phyloP scores from a whole-genome alignment of 2,329 filamentous ascomycete species.

The Neofusicoccum kwambonambiense region DNA sequence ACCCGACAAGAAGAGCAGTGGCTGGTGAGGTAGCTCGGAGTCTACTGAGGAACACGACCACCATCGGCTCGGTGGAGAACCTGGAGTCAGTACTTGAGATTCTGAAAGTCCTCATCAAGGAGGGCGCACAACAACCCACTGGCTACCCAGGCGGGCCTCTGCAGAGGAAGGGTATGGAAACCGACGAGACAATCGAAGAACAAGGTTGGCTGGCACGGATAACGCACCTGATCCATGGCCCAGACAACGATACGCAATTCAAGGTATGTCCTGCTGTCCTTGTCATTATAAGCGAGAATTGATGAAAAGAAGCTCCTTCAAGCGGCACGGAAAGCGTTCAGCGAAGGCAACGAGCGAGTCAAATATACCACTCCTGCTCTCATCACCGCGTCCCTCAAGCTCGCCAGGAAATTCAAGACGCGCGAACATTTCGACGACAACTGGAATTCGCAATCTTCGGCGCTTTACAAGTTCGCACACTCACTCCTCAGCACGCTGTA shows the following conservation, averaged over 20 bases:
- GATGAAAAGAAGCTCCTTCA: slow-evolving; percentile 64
- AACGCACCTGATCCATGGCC: slow-evolving; percentile 78
- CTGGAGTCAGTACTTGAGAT: slow-evolving; percentile 87
- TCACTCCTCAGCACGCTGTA: slow-evolving; percentile 83
- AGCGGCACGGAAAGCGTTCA: slow-evolving; percentile 79
- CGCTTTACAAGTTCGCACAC: slow-evolving; percentile 94
- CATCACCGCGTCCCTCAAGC: slow-evolving; percentile 83
- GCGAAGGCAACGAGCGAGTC: slow-evolving; percentile 90
- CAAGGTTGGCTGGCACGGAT: slow-evolving; percentile 95
- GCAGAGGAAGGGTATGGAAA: slow-evolving; percentile 76
- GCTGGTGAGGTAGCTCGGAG: slow-evolving; percentile 83
- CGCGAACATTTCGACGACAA: slow-evolving; percentile 84
- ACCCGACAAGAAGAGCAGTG: slow-evolving; percentile 85
- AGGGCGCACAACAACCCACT: slow-evolving; percentile 76
- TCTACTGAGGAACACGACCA: slow-evolving; percentile 78
- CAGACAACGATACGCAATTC: slow-evolving; percentile 91
- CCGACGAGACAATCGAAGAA: slow-evolving; percentile 96
- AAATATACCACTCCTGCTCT: slow-evolving; percentile 93
- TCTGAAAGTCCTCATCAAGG: slow-evolving; percentile 86
- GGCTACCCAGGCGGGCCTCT: slow-evolving; percentile 77
- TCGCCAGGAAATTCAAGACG: slow-evolving; percentile 83
- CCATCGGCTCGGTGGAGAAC: slow-evolving; percentile 73
- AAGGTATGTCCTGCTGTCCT: slow-evolving; percentile 49
- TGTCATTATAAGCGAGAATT: background rate
- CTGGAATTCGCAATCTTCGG: slow-evolving; percentile 70